Conservation (phyloP, 148 eudicot genomes). For the Oxyria digyna region DNA sequence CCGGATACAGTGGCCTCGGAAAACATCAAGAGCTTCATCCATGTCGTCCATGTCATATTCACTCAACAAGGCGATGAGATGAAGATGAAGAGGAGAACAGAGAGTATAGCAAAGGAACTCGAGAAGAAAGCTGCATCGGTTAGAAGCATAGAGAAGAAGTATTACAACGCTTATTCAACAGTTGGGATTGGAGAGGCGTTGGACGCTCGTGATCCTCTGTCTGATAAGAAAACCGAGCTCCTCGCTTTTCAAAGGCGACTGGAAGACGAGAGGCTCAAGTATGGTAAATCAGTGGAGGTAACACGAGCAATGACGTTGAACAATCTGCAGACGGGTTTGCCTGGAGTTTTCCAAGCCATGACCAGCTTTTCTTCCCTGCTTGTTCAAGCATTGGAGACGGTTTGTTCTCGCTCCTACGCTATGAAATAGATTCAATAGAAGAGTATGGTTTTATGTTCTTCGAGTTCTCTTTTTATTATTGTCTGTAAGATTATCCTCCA, state of each 20-base stretch:
- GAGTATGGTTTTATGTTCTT: conserved; percentile 2
- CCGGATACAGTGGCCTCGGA: conserved; percentile 93
- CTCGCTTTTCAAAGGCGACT: conserved; percentile 65
- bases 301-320: conserved; percentile 87
- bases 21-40: conserved; percentile 88
- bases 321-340: conserved; percentile 85
- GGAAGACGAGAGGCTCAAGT: conserved; percentile 79
- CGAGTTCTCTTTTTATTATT: background rate
- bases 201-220: conserved; percentile 80
- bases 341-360: conserved; percentile 91
- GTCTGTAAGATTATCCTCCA: too few relatives aligned
- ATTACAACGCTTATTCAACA: conserved; percentile 72
- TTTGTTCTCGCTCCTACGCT: conserved; percentile 61
- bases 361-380: conserved; percentile 77
- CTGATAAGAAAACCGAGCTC: conserved; percentile 70
- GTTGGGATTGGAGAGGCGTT: conserved; percentile 62
- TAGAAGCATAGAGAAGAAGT: conserved; percentile 75
- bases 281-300: conserved; percentile 83
- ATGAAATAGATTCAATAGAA: conserved; percentile 57
- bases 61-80: conserved; percentile 66
- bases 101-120: conserved; percentile 65
- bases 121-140: conserved; percentile 77
- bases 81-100: conserved; percentile 60
- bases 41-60: conserved; percentile 67
- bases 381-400: conserved; percentile 57